phyloP scores from a whole-genome alignment of 225 moss, liverwort and hornwort genomes.

The Marchantia polymorpha region DNA sequence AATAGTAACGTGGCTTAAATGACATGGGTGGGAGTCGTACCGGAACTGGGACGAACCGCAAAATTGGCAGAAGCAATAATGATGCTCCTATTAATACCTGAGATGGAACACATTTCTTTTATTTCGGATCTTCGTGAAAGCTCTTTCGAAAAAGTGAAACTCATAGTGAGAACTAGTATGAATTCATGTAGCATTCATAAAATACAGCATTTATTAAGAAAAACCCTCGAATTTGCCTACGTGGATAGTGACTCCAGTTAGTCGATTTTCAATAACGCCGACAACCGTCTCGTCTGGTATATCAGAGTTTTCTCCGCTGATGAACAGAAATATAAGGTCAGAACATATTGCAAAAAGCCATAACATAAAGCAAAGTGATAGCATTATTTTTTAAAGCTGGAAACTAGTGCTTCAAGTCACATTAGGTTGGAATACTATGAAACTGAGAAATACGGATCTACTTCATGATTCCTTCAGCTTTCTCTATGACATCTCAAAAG shows the following conservation, averaged over 20 bases:
- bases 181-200: neutral
- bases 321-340: slow-evolving; percentile 8
- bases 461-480: neutral
- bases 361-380: neutral
- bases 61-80: slow-evolving; percentile 53
- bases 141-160: neutral
- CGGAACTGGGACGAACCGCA: slow-evolving; percentile 68
- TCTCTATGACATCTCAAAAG: neutral
- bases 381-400: neutral
- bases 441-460: neutral
- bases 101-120: slow-evolving; percentile 1
- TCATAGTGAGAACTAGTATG: neutral
- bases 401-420: neutral
- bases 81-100: slow-evolving; percentile 69
- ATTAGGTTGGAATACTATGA: no score
- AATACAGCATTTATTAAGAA: neutral
- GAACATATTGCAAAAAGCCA: slow-evolving; percentile 2
- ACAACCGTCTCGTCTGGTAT: slow-evolving; percentile 29
- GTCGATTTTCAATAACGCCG: slow-evolving; percentile 65
- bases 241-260: slow-evolving; percentile 63
- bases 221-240: slow-evolving; percentile 29
- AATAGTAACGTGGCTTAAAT: neutral
- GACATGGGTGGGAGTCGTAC: slow-evolving; percentile 26
- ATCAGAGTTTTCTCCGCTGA: slow-evolving; percentile 45
- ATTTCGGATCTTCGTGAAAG: neutral